Evolutionary conservation across 192 early-diverging fungal genomes (phyloP), one percentile per base, ranked within the genome.

Genomic region (Coemansia sp.): DNA sequence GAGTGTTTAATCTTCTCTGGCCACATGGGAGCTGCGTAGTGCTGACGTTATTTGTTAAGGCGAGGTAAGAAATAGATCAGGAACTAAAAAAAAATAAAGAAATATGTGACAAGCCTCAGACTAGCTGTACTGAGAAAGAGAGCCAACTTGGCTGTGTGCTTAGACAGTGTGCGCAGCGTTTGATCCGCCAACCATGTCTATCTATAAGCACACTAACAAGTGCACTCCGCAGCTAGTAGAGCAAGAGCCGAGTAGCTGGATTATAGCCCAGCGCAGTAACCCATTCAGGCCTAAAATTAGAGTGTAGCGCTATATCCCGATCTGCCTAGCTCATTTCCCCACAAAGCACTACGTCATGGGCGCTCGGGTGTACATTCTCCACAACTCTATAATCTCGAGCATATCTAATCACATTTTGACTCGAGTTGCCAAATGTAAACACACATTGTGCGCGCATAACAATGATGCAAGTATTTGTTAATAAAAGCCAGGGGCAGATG

Each of bases 1-100:
- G 80, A 72, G 12, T 66, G 51, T 39, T 75, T 77, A 44, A 76
- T 59, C 31, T 74, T 77, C 68, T 69, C 68, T 12, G 74, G 50
- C 75, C 80, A 77, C 75, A 77, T 82, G 29, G 32, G 32, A 36
- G 32, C 15, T 32, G 32, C 9, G 31, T 15, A 34, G 53, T 19
- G 8, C 27, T 10, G 17, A 4, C 20, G 19, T 39, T 36, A 51
- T 19, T 40, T 3, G 29, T 40, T 39, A 39, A 20, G 40, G 34
- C 10, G 4, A 40, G 3, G 36, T 61, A 10, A 22, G 12, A 61
- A 22, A 40, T 32, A 5, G 11, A 34, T 36, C 48, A 51, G 17
- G 5, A 7, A 11, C 9, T 7, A 51, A 51, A 10, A 20, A 48
- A n/a, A 48, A 20, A 27, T 27, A 27, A 51, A 27, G 22, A 12